Evolutionary conservation across 768 basidiomycete genomes (phyloP).

Genomic region (Rossbeevera mucosa): DNA sequence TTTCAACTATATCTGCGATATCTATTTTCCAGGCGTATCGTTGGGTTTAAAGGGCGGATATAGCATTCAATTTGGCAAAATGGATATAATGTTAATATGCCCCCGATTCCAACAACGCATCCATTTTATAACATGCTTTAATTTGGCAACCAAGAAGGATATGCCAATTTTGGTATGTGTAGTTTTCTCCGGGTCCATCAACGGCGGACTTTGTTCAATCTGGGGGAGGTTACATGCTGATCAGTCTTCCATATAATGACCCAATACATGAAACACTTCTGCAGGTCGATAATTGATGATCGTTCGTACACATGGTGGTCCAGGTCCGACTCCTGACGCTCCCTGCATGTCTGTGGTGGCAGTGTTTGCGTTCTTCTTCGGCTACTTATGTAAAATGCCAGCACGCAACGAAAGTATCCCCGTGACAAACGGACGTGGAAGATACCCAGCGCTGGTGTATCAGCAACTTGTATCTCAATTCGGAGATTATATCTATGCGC

Average conservation of each 20-base stretch:
- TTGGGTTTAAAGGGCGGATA: neutral
- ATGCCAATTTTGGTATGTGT: conserved; percentile 29
- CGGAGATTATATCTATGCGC: neutral
- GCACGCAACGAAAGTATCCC: neutral
- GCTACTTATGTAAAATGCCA: neutral
- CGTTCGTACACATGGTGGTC: neutral
- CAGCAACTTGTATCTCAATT: neutral
- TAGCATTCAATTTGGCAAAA: neutral
- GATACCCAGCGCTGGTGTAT: neutral
- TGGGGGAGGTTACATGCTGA: neutral
- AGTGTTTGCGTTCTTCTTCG: neutral
- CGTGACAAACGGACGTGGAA: neutral
- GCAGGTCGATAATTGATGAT: neutral
- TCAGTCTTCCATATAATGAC: neutral
- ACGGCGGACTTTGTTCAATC: neutral
- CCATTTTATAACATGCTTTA: neutral
- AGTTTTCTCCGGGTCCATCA: conserved; percentile 9
- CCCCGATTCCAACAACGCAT: neutral
- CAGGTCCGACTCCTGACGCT: neutral
- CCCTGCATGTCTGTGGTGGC: neutral
- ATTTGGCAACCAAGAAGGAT: neutral
- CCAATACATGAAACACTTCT: neutral
- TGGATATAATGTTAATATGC: neutral
- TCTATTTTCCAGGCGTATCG: neutral
- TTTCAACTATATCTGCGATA: neutral